Conservation (phyloP, 306 rosid genomes). For the Trifolium dubium region DNA sequence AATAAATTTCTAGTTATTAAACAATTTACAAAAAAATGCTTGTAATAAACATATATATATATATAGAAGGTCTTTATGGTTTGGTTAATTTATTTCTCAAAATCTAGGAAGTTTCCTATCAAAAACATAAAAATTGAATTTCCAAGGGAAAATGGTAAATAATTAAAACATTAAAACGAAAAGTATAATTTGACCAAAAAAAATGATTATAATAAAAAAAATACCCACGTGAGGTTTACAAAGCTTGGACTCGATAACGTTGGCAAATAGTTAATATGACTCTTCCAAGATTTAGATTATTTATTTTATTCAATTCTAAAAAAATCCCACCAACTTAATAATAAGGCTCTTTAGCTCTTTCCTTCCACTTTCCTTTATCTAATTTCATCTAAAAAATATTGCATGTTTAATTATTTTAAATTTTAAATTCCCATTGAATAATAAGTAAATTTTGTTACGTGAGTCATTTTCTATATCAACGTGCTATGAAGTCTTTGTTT, state of each 20-base stretch:
- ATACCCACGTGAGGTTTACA: too few species aligned
- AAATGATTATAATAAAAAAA: too few species aligned
- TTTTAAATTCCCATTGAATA: slow-evolving; percentile 12
- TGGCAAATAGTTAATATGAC: neutral
- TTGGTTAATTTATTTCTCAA: too few species aligned
- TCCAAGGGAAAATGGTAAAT: too few species aligned
- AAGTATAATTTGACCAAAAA: too few species aligned
- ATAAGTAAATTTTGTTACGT: slow-evolving; percentile 3
- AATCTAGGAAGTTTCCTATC: too few species aligned
- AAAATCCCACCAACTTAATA: slow-evolving; percentile 24
- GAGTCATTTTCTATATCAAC: slow-evolving; percentile 1
- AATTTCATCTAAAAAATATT: neutral
- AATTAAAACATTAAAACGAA: too few species aligned
- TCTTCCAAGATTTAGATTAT: neutral
- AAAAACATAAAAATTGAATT: too few species aligned
- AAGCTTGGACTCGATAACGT: slow-evolving; percentile 42
- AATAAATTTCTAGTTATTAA: too few species aligned
- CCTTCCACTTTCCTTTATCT: slow-evolving; percentile 36
- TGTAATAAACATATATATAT: too few species aligned
- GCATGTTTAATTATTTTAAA: neutral
- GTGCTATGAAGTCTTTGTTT: slow-evolving; percentile 18
- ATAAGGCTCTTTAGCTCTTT: slow-evolving; percentile 29
- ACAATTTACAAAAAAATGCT: too few species aligned
- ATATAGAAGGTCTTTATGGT: too few species aligned
- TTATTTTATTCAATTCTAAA: slow-evolving; percentile 11